Base-by-base conservation (phyloP, 2,329 filamentous ascomycete genomes). In the Epichloe sp. region DNA sequence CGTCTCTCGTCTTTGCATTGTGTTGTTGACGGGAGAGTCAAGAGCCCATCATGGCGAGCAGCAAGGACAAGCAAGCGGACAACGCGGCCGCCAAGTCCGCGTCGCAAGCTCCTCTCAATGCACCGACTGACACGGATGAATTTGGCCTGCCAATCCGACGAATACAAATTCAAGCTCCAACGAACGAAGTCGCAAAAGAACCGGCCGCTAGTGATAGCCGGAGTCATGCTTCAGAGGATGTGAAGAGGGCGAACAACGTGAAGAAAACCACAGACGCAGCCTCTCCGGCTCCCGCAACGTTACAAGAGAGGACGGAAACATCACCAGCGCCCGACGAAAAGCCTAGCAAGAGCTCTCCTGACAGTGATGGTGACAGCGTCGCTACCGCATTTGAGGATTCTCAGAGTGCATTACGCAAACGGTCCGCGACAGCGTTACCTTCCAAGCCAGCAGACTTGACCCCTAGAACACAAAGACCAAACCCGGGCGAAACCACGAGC, bases 101-200 rank as follows among this genome's bases (percentile, higher is more conserved):
- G 59, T 57, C 64, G 64, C 59, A 59, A 53, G 50, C 57, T 56
- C 56, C 54, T 42, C 49, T 44, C 8, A 46, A 56, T 59, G 52
- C 52, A 54, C 61, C 41, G 21, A 49, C 61, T 47, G 79, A 83
- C 60, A 68, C 81, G 53, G 84, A 88, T 64, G 84, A 88, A 57
- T 88, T 87, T 63, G 84, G 84, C 48, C 68, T 88, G 56, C 83
- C 83, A 17, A 75, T 84, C 55, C 74, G 72, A 62, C 26, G 26
- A 31, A 8, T 31, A 8, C 26, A 77, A 73, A 58, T 74, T 59
- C 59, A 65, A 59, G 67, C 63, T 50, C 64, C 68, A 31, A 57
- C 59, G 41, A 54, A 51, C 48, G 53, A 58, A 38, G 44, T 15
- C 52, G 48, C 51, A n/a, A 8, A 57, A 44, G 50, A 45, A 55